phyloP scores from a whole-genome alignment of 202 grass and related monocot species.

The Brachypodium distachyon region DNA sequence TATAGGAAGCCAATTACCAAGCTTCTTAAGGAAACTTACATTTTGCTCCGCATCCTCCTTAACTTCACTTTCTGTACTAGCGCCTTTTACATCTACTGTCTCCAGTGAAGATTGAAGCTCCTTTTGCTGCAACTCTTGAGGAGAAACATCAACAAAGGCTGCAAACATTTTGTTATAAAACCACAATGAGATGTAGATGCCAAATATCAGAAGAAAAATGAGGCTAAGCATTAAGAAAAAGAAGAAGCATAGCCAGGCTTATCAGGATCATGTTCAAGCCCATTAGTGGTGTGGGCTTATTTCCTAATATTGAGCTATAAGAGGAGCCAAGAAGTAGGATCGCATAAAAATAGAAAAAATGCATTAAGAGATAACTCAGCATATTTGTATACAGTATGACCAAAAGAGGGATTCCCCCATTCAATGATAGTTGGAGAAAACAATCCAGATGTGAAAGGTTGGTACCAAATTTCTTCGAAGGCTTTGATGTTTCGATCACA shows the following conservation, averaged over 20 bases:
- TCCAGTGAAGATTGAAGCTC: constrained; percentile 52
- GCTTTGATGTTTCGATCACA: constrained; percentile 35
- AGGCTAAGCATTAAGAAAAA: not conserved
- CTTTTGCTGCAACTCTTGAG: constrained; percentile 64
- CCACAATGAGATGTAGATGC: not conserved
- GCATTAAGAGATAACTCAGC: not conserved
- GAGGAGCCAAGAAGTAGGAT: not conserved
- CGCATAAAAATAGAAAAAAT: not conserved
- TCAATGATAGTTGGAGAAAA: not conserved
- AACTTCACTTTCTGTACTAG: constrained; percentile 28
- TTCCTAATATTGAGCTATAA: constrained; percentile 6
- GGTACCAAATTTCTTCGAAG: constrained; percentile 85
- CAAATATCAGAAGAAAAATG: constrained; percentile 21
- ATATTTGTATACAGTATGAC: not conserved
- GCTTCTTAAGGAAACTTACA: constrained; percentile 32
- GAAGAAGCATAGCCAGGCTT: not conserved
- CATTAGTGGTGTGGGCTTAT: not conserved
- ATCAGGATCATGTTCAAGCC: not conserved
- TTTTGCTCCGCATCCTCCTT: constrained; percentile 41
- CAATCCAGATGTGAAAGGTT: constrained; percentile 1
- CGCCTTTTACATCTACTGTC: constrained; percentile 39
- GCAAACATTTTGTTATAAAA: constrained; percentile 25
- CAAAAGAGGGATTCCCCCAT: not conserved
- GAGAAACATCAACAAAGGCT: constrained; percentile 98
- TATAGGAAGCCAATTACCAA: constrained; percentile 18